Base-by-base conservation (phyloP, 2,329 filamentous ascomycete species). In the Sclerotinia minor region DNA sequence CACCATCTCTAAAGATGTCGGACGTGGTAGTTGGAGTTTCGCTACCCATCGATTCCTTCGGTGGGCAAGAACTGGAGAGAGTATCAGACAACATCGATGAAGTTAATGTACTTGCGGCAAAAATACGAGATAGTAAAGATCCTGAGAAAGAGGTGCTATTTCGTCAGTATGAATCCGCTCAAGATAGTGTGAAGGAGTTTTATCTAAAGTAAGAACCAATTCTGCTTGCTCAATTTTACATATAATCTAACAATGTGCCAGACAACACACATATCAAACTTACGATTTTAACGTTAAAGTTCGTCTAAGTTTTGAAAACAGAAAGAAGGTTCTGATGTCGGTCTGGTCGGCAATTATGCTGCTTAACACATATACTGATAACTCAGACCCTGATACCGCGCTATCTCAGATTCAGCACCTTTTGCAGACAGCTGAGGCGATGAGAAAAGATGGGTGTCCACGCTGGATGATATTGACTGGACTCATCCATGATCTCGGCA, bases 301-400 rank as follows among this genome's bases (percentile, higher is more conserved):
- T 19, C 91, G 93, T 67, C 87, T 90, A 73, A 81, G 84, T 66
- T 92, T 92, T 81, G 81, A 88, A 78, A 84, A 83, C 71, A 85
- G 88, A 70, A 85, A 85, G 1, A 87, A 90, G 24, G 76, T 75
- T 52, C 84, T 90, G 78, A 92, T 96, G 91, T 90, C 89, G 70
- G 84, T 96, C 78, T 96, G 92, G 93, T 84, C 96, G 78, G 93
- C 93, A 26, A 95, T 96, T 81, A 92, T 96, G 85, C 94, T 92
- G 80, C 89, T 96, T 76, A 92, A 96, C 84, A 92, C 90, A 0
- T 85, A 96, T 64, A 91, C 96, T 78, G 93, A 97, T 80, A 91
- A 96, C 80, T 93, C 89, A 26, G 93, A 97, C 81, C 93, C 93
- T 1, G 92, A 97, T 81, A 96, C 93, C 57, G 87, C 86, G 59